Percentiles rank a stretch among this genome's conserved stretches.
phyloP scores from a whole-genome alignment of 2,329 filamentous ascomycete genomes.

The Hirsutella rhossiliensis region DNA sequence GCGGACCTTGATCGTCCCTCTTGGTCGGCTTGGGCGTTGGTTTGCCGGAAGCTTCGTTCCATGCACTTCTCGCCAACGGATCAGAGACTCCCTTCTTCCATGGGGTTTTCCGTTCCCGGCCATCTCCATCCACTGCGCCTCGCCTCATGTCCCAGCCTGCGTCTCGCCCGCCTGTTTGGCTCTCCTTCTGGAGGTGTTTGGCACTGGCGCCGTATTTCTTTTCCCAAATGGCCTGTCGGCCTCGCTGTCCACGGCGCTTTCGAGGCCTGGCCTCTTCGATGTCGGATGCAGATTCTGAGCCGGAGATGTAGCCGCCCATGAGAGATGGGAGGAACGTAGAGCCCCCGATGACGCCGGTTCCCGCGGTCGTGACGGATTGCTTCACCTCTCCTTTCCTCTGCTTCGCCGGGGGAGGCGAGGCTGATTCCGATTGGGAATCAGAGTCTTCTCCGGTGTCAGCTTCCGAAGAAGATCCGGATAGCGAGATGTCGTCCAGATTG shows the following conservation, averaged over 20 bases:
- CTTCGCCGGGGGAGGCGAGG: slow-evolving; percentile 15
- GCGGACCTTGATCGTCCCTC: slow-evolving; percentile 35
- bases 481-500: slow-evolving; percentile 26
- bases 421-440: slow-evolving; percentile 12
- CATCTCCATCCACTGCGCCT: slow-evolving; percentile 36
- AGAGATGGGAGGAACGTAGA: slow-evolving; percentile 64
- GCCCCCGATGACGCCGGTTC: slow-evolving; percentile 12
- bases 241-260: slow-evolving; percentile 70
- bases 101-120: slow-evolving; percentile 25
- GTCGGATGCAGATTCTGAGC: slow-evolving; percentile 58
- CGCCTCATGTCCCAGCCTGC: slow-evolving; percentile 46
- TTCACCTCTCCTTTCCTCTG: slow-evolving; percentile 8
- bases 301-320: slow-evolving; percentile 70
- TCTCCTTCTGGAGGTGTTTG: slow-evolving; percentile 44
- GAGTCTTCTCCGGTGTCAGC: slow-evolving; percentile 12
- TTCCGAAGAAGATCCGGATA: slow-evolving; percentile 21
- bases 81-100: slow-evolving; percentile 41
- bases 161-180: slow-evolving; percentile 25
- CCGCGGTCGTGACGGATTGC: slow-evolving; percentile 7
- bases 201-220: slow-evolving; percentile 66
- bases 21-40: slow-evolving; percentile 19
- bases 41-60: slow-evolving; percentile 5
- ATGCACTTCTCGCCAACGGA: slow-evolving; percentile 13
- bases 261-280: slow-evolving; percentile 48
- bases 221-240: slow-evolving; percentile 69